Evolutionary conservation across 169 alveolate genomes (phyloP).

Genomic region (Babesia ovis): DNA sequence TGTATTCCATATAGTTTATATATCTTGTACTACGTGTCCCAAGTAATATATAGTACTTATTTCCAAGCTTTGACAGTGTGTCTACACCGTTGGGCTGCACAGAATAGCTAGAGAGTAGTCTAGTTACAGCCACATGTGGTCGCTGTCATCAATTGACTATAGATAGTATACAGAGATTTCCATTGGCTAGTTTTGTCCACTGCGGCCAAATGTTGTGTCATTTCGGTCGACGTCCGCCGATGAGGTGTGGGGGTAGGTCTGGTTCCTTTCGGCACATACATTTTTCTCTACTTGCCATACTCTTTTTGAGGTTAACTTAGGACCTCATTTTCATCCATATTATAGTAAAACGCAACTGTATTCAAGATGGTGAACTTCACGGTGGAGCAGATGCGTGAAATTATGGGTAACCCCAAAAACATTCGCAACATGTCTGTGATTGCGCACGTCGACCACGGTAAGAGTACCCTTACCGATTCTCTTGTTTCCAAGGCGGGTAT

Average conservation of each 20-base stretch:
- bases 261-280: background rate
- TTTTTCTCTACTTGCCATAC: slow-evolving; percentile 7
- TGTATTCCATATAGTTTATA: too few relatives aligned
- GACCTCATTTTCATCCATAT: slow-evolving; percentile 7
- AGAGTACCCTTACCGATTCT: slow-evolving; percentile 98
- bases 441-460: slow-evolving; percentile 99
- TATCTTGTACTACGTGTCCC: too few relatives aligned
- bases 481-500: slow-evolving; percentile 98
- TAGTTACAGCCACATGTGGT: too few relatives aligned
- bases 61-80: too few relatives aligned
- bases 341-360: slow-evolving; percentile 18
- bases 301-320: background rate
- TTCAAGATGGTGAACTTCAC: slow-evolving; percentile 96
- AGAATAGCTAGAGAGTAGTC: too few relatives aligned
- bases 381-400: slow-evolving; percentile 97
- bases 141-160: background rate
- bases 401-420: slow-evolving; percentile 97
- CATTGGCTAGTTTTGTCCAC: background rate
- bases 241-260: slow-evolving; percentile 10
- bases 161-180: too few relatives aligned
- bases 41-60: too few relatives aligned
- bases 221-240: background rate
- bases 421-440: slow-evolving; percentile 99
- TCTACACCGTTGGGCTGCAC: too few relatives aligned
- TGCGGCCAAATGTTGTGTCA: background rate